Evolutionary conservation across 768 basidiomycete species (phyloP), one percentile per base, ranked within the genome.

Genomic region (Boletus tomentosulus): DNA sequence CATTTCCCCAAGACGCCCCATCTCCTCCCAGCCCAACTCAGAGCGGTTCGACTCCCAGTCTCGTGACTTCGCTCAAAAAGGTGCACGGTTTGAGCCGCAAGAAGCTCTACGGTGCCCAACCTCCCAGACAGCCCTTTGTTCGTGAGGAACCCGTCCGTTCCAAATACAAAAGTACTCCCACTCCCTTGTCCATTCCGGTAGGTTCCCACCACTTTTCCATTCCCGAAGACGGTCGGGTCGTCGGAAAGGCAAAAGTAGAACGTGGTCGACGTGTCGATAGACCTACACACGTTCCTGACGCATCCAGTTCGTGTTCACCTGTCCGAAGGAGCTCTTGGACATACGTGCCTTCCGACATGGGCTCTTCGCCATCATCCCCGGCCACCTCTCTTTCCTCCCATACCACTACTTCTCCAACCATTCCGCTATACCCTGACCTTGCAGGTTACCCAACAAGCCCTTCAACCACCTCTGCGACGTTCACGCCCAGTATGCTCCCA

Each of bases 51-150:
- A 68, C 69, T 22, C 80, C 78, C 4, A 83, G 76, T 53, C 71
- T 88, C 1, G 86, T 88, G 46, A 74, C 71, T 24, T 83, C 82
- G 24, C 73, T 87, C 15, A 83, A 87, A 66, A 81, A 84, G 61
- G 76, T 81, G 34, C 85, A 87, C 53, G 86, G 86, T 3, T 62
- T 88, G 45, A 85, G 82, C 8, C 85, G 86, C 71, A 87, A 86
- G 70, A 84, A 84, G 58, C 74, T 83, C 8, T 84, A 85, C 53
- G 78, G 80, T 11, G 51, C 76, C 10, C 81, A 82, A 60, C 76
- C 80, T 16, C 57, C 70, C 16, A 73, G 78, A 27, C 65, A 71
- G 37, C 81, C 84, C 0, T 84, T 84, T 61, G 73, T 84, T 61
- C 72, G 75, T 39, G 80, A 83, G 35, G 81, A 79, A 45, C 73